These are phyloP conservation scores for Pseudopyrenochaeta lycopersici DNA, from an alignment of 2,329 filamentous ascomycete genomes.

Conservation along the genomic window DNA sequence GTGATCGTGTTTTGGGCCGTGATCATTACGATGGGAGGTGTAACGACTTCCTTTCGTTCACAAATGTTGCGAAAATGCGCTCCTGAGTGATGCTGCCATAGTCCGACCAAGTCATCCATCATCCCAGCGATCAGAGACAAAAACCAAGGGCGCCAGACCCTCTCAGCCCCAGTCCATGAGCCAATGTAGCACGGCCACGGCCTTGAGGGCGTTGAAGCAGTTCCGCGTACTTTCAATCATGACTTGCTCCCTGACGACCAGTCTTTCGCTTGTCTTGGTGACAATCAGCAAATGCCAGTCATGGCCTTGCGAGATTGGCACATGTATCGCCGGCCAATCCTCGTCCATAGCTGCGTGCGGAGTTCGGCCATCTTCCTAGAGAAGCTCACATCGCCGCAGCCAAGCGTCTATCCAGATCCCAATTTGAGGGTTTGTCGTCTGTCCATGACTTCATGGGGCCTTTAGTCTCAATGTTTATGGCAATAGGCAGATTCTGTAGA, in stretches of 20 bases:
- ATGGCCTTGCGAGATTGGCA: constrained; percentile 36
- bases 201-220: constrained; percentile 34
- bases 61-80: neutral
- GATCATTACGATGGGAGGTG: too few species aligned
- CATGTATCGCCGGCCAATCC: constrained; percentile 26
- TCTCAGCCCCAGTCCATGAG: constrained; percentile 35
- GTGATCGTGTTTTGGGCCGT: too few species aligned
- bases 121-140: constrained; percentile 17
- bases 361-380: constrained; percentile 10
- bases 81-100: neutral
- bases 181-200: constrained; percentile 33
- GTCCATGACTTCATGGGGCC: constrained; percentile 35
- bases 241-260: constrained; percentile 29
- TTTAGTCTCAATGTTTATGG: constrained; percentile 37
- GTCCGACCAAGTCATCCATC: constrained; percentile 1
- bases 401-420: constrained; percentile 34
- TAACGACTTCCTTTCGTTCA: too few species aligned
- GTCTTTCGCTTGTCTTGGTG: constrained; percentile 23
- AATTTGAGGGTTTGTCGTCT: constrained; percentile 34
- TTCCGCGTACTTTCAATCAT: constrained; percentile 31
- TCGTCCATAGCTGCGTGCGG: neutral
- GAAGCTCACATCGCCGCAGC: constrained; percentile 28
- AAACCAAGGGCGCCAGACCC: constrained; percentile 36
- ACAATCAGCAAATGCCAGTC: constrained; percentile 38
- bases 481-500: constrained; percentile 23